phyloP scores from a whole-genome alignment of 371 early-diverging fungal species.

The Chytridium lagenaria region DNA sequence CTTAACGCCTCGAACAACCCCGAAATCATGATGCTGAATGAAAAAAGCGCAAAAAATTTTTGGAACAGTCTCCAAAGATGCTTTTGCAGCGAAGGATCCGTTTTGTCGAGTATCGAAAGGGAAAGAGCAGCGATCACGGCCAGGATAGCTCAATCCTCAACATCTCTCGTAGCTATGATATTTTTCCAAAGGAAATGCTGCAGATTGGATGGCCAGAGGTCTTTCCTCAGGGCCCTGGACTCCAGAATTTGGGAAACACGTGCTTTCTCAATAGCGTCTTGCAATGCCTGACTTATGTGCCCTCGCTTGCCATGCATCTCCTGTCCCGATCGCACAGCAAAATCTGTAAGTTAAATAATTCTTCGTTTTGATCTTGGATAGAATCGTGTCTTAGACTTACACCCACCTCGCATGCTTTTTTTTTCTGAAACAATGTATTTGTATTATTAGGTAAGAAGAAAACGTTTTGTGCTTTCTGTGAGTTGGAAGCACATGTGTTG shows the following conservation, averaged over 20 bases:
- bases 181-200: conserved; percentile 26
- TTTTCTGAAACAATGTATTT: no score
- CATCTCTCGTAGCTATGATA: conserved; percentile 3
- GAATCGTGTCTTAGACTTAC: not conserved
- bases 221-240: conserved; percentile 60
- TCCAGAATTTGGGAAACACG: conserved; percentile 90
- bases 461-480: conserved; percentile 69
- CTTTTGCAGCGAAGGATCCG: not conserved
- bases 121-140: not conserved
- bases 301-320: conserved; percentile 40
- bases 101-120: conserved; percentile 4
- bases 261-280: conserved; percentile 93
- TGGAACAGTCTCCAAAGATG: not conserved
- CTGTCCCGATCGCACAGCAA: conserved; percentile 32
- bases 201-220: conserved; percentile 31
- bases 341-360: conserved; percentile 26
- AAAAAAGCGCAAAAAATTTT: not conserved
- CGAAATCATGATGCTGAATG: not conserved
- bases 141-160: not conserved
- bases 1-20: not conserved
- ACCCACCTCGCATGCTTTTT: no score
- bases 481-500: conserved; percentile 61
- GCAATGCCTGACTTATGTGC: conserved; percentile 63
- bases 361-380: not conserved
- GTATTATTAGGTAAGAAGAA: conserved; percentile 63